Conservation (phyloP, 2,329 filamentous ascomycete species). For the Sporothrix phasma region DNA sequence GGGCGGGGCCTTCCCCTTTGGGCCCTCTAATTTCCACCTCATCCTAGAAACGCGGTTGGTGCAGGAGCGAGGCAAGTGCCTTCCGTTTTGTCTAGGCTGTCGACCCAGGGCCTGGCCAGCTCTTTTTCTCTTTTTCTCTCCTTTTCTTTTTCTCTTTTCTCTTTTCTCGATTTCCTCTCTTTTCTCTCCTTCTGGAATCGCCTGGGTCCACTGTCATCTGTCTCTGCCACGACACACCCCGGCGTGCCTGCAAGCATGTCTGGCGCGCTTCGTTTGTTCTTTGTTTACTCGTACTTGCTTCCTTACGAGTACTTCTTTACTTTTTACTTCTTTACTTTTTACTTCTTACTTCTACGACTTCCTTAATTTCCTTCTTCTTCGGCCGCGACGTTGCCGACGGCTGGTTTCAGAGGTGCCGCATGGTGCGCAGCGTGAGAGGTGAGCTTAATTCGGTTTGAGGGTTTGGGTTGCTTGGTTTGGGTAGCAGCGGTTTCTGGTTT, state of each 20-base stretch:
- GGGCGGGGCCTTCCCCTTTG: constrained; percentile 9
- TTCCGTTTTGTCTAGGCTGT: neutral
- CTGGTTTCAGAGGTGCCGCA: neutral
- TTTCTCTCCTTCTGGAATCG: neutral
- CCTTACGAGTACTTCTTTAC: neutral
- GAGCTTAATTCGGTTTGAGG: constrained; percentile 5
- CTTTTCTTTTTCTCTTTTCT: neutral
- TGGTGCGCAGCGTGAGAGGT: constrained; percentile 4
- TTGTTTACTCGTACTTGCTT: too few species aligned
- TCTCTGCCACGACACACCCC: constrained; percentile 7
- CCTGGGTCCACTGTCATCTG: neutral
- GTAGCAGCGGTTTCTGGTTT: neutral
- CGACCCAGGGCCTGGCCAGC: constrained; percentile 4
- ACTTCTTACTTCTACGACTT: neutral
- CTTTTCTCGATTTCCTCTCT: too few species aligned
- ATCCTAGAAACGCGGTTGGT: neutral
- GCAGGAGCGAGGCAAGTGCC: constrained; percentile 4
- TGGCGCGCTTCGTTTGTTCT: too few species aligned
- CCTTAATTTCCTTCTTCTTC: too few species aligned
- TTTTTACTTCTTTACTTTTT: neutral
- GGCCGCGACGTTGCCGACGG: neutral
- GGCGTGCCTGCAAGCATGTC: neutral
- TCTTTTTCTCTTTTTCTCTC: neutral
- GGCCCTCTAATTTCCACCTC: constrained; percentile 17
- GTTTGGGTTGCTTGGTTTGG: constrained; percentile 2